Base-by-base conservation (phyloP, 345 rosid genomes). In the Combretum micranthum region DNA sequence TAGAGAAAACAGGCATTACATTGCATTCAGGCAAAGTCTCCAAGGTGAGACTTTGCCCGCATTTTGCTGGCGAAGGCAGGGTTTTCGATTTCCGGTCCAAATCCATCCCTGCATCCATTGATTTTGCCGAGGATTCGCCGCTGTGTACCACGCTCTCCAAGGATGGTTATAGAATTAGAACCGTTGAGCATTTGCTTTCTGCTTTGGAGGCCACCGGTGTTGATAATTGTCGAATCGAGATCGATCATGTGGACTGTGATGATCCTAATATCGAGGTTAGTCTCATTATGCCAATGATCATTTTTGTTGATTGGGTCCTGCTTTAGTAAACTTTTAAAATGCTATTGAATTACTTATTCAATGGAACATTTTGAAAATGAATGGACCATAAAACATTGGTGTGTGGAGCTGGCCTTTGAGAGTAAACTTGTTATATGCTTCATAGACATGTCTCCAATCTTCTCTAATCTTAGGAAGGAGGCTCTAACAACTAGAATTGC, bases 131-230 rank as follows among this genome's bases (percentile, higher is more conserved):
- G 59, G 71, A 78, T 1, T 84, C 98, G 37, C 76, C 82, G 42
- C 78, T 92, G 18, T 84, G 95, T 67, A 92, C 95, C 32, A 75
- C 88, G 54, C 85, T 92, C 17, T 59, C 56, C 17, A 83, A 78
- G 70, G 86, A 78, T 10, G 83, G 80, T 11, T 44, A 60, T 63
- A 75, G 57, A 45, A 59, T 92, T 62, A 72, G 86, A 60, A 92
- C 96, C 2, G 84, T 86, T 9, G 96, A 88, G 77, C 98, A 92
- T 62, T 75, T 88, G 80, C 83, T 92, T 18, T 88, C 98, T 8
- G 87, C 95, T 71, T 71, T 92, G 49, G 98, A 92, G 73, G 87
- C 90, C 2, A 61, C 57, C 13, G 87, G 84, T 20, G 80, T 92
- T 15, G 90, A 88, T 59, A 92, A 92, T 64, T 92, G 95, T 64